These are phyloP conservation scores for Chaetoceros muelleri DNA, from an alignment of 108 stramenopile species.

Conservation along the genomic window DNA sequence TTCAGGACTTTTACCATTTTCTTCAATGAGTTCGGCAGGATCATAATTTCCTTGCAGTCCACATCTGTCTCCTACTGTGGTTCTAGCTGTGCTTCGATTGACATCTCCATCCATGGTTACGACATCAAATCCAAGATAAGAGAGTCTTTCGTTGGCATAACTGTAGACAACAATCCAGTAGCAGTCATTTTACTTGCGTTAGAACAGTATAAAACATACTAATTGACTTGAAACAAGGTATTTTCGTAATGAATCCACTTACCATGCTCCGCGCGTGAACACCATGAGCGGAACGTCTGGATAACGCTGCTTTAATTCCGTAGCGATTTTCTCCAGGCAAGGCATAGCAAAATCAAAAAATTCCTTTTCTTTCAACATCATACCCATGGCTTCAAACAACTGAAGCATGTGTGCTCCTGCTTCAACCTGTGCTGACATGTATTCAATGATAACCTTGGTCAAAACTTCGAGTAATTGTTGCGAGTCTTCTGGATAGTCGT, in stretches of 20 bases:
- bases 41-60: conserved; percentile 90
- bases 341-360: conserved; percentile 83
- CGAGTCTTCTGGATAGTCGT: conserved; percentile 70
- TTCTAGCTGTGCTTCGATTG: conserved; percentile 49
- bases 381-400: conserved; percentile 95
- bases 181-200: background rate
- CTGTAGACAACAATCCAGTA: conserved; percentile 4
- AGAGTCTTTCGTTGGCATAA: conserved; percentile 56
- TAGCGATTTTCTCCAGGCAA: conserved; percentile 58
- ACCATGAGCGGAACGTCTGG: conserved; percentile 92
- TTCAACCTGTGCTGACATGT: conserved; percentile 88
- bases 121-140: conserved; percentile 79
- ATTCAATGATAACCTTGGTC: conserved; percentile 85
- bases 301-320: conserved; percentile 65
- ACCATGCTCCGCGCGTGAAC: conserved; percentile 76
- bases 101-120: conserved; percentile 86
- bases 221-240: background rate
- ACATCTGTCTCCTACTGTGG: conserved; percentile 38
- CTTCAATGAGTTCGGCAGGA: conserved; percentile 62
- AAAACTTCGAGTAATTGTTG: conserved; percentile 55
- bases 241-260: conserved; percentile 1
- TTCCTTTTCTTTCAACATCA: conserved; percentile 77
- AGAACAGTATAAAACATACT: conserved; percentile 3
- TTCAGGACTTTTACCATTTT: conserved; percentile 48
- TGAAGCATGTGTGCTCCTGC: conserved; percentile 85